Evolutionary conservation across 345 rosid genomes (phyloP), one percentile per base, ranked within the genome.

Genomic region (Linum tenue): DNA sequence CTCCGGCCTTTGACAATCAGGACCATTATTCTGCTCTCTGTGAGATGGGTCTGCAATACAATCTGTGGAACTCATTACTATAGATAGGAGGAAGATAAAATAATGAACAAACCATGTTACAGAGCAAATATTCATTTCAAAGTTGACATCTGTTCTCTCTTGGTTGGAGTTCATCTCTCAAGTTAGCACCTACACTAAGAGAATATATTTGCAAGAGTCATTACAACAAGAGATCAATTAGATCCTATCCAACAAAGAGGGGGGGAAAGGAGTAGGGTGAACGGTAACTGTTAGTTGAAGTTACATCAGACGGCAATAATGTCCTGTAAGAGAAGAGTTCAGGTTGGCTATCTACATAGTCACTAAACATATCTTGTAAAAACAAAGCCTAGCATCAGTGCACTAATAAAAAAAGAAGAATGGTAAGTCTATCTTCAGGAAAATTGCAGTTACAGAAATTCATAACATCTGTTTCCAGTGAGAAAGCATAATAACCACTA

Each of bases 41-140:
- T 73, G 65, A 51, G 76, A 79, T 56, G 48, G 61, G 67, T 72
- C 95, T 87, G 84, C 41, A 75, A 67, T 59, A 72, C 67, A 78
- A 81, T 56, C 61, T 62, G 51, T 55, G 7, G 63, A 66, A 38
- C 65, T 64, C 66, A 63, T 75, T 73, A 39, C 40, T 68, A 60
- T 40, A 59, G 41, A 70, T 38, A 39, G 38, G 12, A 65, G 48
- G 48, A 39, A 64, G 4, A 10, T 50, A 59, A 67, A 67, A 11
- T 35, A 37, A 59, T 22, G 62, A 37, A 36, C 39, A 8, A 15
- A 63, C 59, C 73, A 51, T 57, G 36, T 15, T 14, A 11, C 51
- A 15, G 64, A 59, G 62, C 55, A 62, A 43, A 64, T 40, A 48
- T 9, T 48, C 53, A 10, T 9, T 9, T 12, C 53, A 48, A 48